These are phyloP conservation scores for Micromonas commoda DNA, from an alignment of 139 green algal genomes.

Conservation along the genomic window DNA sequence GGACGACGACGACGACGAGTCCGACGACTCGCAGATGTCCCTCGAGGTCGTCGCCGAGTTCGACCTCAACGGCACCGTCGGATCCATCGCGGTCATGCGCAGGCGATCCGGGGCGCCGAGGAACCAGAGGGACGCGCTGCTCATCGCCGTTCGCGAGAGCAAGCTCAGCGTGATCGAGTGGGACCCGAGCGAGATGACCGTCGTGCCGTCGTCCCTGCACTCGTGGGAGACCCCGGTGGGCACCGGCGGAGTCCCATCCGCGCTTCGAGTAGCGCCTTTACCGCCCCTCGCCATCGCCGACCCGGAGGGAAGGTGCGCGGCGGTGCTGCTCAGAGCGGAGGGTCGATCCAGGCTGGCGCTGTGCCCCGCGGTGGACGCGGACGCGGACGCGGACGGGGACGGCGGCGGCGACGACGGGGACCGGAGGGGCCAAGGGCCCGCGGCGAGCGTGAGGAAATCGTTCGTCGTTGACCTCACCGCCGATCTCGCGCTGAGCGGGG, in stretches of 20 bases:
- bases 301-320: conserved; percentile 70
- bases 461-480: conserved; percentile 28
- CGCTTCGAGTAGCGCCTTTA: conserved; percentile 24
- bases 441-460: not conserved
- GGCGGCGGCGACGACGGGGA: conserved; percentile 23
- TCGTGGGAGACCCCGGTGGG: conserved; percentile 57
- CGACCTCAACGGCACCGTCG: conserved; percentile 33
- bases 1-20: conserved; percentile 14
- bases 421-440: not conserved
- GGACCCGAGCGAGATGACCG: conserved; percentile 42
- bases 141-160: conserved; percentile 77
- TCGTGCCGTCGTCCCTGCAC: conserved; percentile 51
- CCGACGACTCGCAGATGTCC: conserved; percentile 32
- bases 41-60: conserved; percentile 61
- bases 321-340: conserved; percentile 55
- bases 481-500: not conserved
- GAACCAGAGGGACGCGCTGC: conserved; percentile 59
- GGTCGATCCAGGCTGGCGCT: conserved; percentile 55
- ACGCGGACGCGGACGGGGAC: conserved; percentile 35
- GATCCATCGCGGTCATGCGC: conserved; percentile 33
- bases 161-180: conserved; percentile 84
- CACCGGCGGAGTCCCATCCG: not conserved
- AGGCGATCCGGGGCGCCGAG: conserved; percentile 16
- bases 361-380: conserved; percentile 51
- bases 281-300: conserved; percentile 56